Base-by-base conservation (phyloP, 2,329 filamentous ascomycete species). In the Microascus cirrosus region DNA sequence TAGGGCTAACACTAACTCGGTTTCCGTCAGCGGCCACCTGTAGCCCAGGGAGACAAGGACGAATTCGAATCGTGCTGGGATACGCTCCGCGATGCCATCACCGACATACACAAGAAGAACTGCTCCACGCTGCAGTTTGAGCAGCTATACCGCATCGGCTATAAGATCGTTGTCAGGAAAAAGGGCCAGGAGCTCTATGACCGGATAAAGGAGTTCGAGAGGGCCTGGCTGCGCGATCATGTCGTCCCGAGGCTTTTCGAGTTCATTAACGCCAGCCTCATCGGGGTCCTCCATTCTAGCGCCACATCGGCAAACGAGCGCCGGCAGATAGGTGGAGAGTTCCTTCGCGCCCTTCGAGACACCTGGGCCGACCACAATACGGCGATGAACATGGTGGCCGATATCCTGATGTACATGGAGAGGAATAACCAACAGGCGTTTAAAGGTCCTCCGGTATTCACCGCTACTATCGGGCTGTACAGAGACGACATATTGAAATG, bases 391-490 rank as follows among this genome's bases (percentile, higher is more conserved):
- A 97, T 97, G 93, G 86, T 90, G 55, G 91, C 92, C 3, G 94
- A 97, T 70, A 90, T 97, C 35, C 78, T 97, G 56, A 96, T 97
- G 91, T 96, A 96, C 68, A 90, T 99, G 78, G 93, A 99, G 68
- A 87, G 91, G 55, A 86, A 92, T 32, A 91, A 89, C 66, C 87
- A 84, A 55, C 77, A 84, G 39, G 90, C 95, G 61, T 66, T 73
- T 6, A 82, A 85, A 60, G 80, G 83, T 6, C 86, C 90, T 0
- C 87, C 88, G 0, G 94, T 96, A 58, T 96, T 92, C 68, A 82
- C 86, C 15, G 83, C 87, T 11, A 86, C 90, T 2, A 95, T 99
- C 77, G 86, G 86, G 2, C 77, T 96, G 1, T 99, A 95, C 70
- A 85, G 93, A 42, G 90, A 96, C 64, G 79, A 91, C 64, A 88